These are phyloP conservation scores for Trichosporon sp. DNA, from an alignment of 1,284 basidiomycete genomes.

Conservation along the genomic window DNA sequence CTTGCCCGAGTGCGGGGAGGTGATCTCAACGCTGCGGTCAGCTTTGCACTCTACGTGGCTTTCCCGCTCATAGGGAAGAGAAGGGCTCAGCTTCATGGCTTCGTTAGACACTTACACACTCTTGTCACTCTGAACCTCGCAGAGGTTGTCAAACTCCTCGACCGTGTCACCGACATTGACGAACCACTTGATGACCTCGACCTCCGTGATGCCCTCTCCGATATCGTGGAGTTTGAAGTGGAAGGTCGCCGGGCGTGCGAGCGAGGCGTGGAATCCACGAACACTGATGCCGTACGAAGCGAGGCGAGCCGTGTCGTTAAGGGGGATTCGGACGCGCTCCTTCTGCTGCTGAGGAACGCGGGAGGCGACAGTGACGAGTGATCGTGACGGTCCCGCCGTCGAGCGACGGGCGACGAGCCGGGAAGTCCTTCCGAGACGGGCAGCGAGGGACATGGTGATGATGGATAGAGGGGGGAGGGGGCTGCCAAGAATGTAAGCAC, in stretches of 20 bases:
- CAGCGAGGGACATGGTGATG: conserved; percentile 17
- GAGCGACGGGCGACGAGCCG: not conserved
- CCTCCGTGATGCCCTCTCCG: conserved; percentile 84
- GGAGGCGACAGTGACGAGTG: not conserved
- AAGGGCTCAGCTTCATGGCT: too few species aligned
- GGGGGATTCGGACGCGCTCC: conserved; percentile 19
- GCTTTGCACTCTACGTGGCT: not conserved
- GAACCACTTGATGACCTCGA: conserved; percentile 84
- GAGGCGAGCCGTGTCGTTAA: conserved; percentile 12
- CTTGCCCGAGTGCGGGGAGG: conserved; percentile 79
- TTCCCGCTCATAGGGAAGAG: too few species aligned
- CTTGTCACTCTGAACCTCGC: conserved; percentile 94
- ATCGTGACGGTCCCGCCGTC: not conserved
- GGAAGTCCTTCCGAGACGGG: conserved; percentile 7
- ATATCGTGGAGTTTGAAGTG: conserved; percentile 90
- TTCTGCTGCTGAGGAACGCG: not conserved
- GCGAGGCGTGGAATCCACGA: conserved; percentile 30
- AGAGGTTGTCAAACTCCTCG: conserved; percentile 79
- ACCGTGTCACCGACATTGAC: conserved; percentile 68
- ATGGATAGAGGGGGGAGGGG: not conserved
- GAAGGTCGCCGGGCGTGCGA: conserved; percentile 26
- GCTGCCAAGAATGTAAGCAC: not conserved
- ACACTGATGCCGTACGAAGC: not conserved
- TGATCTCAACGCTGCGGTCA: conserved; percentile 78
- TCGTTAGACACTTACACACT: conserved; percentile 43